Evolutionary conservation across 352 stramenopile genomes (phyloP), one percentile per base, ranked within the genome.

Genomic region (Pythium angustatum): DNA sequence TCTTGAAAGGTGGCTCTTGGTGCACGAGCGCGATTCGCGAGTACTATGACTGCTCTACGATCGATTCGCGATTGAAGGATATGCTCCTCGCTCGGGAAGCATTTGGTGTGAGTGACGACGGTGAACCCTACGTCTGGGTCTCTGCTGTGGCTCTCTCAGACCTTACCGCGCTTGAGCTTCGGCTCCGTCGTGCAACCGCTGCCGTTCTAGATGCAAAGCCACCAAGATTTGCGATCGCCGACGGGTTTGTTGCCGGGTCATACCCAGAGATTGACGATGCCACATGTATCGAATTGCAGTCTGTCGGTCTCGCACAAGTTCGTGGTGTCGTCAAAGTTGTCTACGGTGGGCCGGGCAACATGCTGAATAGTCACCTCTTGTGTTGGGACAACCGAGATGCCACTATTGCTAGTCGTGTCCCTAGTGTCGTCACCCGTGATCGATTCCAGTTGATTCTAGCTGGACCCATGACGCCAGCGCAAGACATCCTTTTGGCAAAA

Each of bases 401-500:
- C 0, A 68, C 58, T 1, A 68, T 68, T 30, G 58, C 65, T 10
- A 68, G 55, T 38, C 26, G 30, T 12, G 15, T 62, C 0, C 55
- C 55, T 1, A 45, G 9, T 31, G 38, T 61, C 1, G 27, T 50
- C 3, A 28, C 24, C 10, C 36, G 11, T 30, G 49, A 56, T 3
- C 33, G 62, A 28, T 71, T 71, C 53, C 52, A 67, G 7, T n/a
- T 71, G 5, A 56, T 71, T 31, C 51, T 71, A 0, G 64, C 64
- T 8, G 64, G 64, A 17, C 64, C 64, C 5, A 52, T 71, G 22
- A 71, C 64, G 17, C 27, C 19, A 15, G 7, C 19, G 0, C 58
- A 71, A 52, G 51, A 66, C 30, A 19, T 64, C 5, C 3, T 43
- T 9, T 5, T 71, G 0, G 43, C 64, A 4, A 66, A 66, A 22